Base-by-base conservation (phyloP, 2,329 filamentous ascomycete genomes). In the Colletotrichum paranaense region DNA sequence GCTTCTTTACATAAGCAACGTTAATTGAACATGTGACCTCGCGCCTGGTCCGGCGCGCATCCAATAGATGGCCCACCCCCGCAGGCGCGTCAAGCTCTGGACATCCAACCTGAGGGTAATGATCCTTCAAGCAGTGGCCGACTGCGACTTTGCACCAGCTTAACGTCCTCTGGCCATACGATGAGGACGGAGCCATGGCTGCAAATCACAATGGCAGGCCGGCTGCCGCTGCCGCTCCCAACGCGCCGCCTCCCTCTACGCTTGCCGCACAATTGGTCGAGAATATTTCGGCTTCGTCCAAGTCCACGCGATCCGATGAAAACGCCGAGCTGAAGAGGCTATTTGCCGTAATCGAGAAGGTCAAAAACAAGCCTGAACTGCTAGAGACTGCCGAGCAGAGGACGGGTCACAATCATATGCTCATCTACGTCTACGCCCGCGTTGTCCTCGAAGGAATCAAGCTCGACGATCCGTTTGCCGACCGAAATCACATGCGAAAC, bases 241-340 rank as follows among this genome's bases (percentile, higher is more conserved):
- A 72, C 11, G 84, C 86, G 58, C 91, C 91, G 58, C 91, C 91
- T 52, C 93, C 95, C 14, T 98, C 95, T 19, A 97, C 95, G 11
- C 88, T 98, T 78, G 95, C 95, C 65, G 94, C 94, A 14, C 94
- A 97, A 82, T 91, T 98, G 70, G 94, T 97, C 75, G 92, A 94
- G 80, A 94, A 94, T 80, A 91, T 95, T 75, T 91, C 93, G 56
- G 89, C 92, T 26, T 89, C 90, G 62, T 87, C 89, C 64, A 88
- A 87, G 74, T 90, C 89, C 57, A 88, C 89, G 66, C 88, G 89
- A 78, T 89, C 89, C 65, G 89, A 92, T 77, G 91, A 93, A 77
- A 92, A 91, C 72, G 91, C 92, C 76, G 93, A 94, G 62, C 92
- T 98, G 75, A 92, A 93, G 75, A 91, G 92, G 65, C 88, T 98